Base-by-base conservation (phyloP, 768 basidiomycete genomes). In the Boletales sp. region DNA sequence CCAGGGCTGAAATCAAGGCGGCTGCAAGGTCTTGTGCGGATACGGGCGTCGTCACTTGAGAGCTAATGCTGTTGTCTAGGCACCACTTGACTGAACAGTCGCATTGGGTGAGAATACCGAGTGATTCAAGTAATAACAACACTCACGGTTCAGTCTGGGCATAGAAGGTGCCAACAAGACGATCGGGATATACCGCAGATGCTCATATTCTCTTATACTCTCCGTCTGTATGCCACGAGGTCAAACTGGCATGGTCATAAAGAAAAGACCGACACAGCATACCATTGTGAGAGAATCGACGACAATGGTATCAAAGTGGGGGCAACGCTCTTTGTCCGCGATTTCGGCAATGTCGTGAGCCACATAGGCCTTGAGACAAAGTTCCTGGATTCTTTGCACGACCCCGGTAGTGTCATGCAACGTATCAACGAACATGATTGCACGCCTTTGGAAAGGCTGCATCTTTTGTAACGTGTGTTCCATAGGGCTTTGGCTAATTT, bases 141-240 rank as follows among this genome's bases (percentile, higher is more conserved):
- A 63, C 89, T 67, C 68, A 90, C 87, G 74, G 56, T 90, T 88
- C 53, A 90, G 72, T 13, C 83, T 80, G 8, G 84, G 84, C 70
- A 87, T 79, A 11, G 81, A 82, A 1, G 93, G 90, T 9, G 88
- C 84, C 18, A 95, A 75, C 13, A 99, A 79, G 2, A 97, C 93
- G 51, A 97, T 88, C 0, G 96, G 96, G 55, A 99, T 96, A 63
- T 97, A 97, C 42, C 96, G 84, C 50, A 99, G 73, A 63, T 95
- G 92, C 62, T 99, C 96, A 55, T 88, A 80, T 64, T 96, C 94
- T 44, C 95, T 82, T 49, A 98, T 78, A 56, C 77, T 81, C 65
- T 96, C 93, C 19, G 92, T 93, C 92, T 95, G 58, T 12, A 19
- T 39, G 37, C 41, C 57, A 62, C 49, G 59, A 44, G 56, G 57